These are phyloP conservation scores for Cyphellophora attinorum DNA, from an alignment of 2,329 filamentous ascomycete species.

Conservation along the genomic window DNA sequence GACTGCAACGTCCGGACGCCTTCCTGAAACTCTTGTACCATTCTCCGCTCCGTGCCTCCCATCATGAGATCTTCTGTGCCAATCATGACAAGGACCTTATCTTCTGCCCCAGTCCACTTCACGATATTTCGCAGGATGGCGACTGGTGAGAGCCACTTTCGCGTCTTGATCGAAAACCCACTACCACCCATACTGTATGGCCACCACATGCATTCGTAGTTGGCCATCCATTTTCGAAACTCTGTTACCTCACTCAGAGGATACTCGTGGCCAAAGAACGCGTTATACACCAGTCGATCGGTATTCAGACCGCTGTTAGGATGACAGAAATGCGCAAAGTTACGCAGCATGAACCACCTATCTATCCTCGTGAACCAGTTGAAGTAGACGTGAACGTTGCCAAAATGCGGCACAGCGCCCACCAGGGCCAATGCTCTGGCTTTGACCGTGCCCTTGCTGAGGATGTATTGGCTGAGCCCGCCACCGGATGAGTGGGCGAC, in stretches of 20 bases:
- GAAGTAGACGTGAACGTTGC: slow-evolving; percentile 31
- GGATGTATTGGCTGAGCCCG: slow-evolving; percentile 40
- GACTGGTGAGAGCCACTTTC: slow-evolving; percentile 3
- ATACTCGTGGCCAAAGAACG: slow-evolving; percentile 43
- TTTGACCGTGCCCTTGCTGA: slow-evolving; percentile 26
- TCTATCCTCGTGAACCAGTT: slow-evolving; percentile 38
- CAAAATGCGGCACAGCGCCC: slow-evolving; percentile 40
- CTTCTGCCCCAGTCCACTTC: slow-evolving; percentile 26
- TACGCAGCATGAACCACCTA: slow-evolving; percentile 39
- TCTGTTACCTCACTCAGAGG: slow-evolving; percentile 29
- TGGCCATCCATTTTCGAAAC: slow-evolving; percentile 34
- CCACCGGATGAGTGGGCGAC: slow-evolving; percentile 46
- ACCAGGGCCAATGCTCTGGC: slow-evolving; percentile 39
- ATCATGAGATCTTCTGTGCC: slow-evolving; percentile 27
- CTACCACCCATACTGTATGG: slow-evolving; percentile 33
- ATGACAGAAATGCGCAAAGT: slow-evolving; percentile 39
- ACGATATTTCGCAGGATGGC: slow-evolving; percentile 7
- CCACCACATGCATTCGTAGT: slow-evolving; percentile 47
- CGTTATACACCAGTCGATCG: slow-evolving; percentile 35
- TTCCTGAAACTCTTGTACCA: slow-evolving; percentile 5
- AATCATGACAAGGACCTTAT: slow-evolving; percentile 31
- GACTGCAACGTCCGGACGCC: slow-evolving; percentile 1
- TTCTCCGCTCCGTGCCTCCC: slow-evolving; percentile 5
- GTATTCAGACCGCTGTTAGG: slow-evolving; percentile 45
- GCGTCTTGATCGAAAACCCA: background rate